Conservation (phyloP, 1,139 yeast species). For the Pichia sp. region DNA sequence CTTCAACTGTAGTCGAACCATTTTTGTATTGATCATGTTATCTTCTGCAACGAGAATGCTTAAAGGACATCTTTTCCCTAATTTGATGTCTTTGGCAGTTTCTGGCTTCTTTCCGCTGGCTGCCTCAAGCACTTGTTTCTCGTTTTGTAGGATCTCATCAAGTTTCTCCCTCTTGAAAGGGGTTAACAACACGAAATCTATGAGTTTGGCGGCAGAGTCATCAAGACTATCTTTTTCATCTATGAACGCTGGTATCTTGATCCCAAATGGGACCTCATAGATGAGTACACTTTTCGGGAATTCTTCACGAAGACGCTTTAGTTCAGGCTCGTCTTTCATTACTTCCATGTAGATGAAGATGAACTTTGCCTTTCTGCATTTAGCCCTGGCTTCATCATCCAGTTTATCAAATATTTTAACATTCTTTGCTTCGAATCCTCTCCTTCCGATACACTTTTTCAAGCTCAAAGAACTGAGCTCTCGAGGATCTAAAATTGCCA, state of each 20-base stretch:
- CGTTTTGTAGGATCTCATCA: slow-evolving; percentile 12
- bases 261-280: slow-evolving; percentile 18
- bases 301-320: neutral
- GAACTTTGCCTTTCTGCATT: neutral
- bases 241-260: slow-evolving; percentile 14
- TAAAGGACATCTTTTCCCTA: slow-evolving; percentile 39
- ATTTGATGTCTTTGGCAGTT: neutral
- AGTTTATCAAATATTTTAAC: slow-evolving; percentile 1
- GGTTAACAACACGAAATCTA: slow-evolving; percentile 34
- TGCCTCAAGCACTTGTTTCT: neutral
- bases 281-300: slow-evolving; percentile 8
- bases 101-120: neutral
- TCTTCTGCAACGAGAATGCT: slow-evolving; percentile 51
- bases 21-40: slow-evolving; percentile 46
- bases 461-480: slow-evolving; percentile 28
- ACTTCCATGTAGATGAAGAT: slow-evolving; percentile 6
- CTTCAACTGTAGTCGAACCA: slow-evolving; percentile 48
- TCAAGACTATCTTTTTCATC: slow-evolving; percentile 21
- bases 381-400: neutral
- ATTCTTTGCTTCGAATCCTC: slow-evolving; percentile 31
- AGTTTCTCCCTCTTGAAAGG: slow-evolving; percentile 37
- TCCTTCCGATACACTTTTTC: slow-evolving; percentile 31
- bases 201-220: slow-evolving; percentile 15
- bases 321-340: neutral
- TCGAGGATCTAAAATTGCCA: slow-evolving; percentile 9